Evolutionary conservation across 2,329 filamentous ascomycete species (phyloP).

Genomic region (Sporothrix brunneoviolacea): DNA sequence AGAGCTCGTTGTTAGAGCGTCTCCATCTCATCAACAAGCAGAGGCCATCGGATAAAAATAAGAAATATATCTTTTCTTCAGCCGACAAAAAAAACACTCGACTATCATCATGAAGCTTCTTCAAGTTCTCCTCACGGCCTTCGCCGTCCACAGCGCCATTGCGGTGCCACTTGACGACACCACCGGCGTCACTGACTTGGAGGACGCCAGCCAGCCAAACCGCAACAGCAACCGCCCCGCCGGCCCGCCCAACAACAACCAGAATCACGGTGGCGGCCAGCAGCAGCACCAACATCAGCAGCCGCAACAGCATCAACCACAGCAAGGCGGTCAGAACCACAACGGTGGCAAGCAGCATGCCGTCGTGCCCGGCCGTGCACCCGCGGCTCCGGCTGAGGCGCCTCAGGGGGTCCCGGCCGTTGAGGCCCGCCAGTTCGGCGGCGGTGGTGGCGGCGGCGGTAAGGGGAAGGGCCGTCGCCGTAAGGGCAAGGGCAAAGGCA

Average conservation of each 20-base stretch:
- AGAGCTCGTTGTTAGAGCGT: too few species aligned
- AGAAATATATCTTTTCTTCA: too few species aligned
- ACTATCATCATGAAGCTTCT: constrained; percentile 1
- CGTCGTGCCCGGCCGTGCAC: background rate
- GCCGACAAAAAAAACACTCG: too few species aligned
- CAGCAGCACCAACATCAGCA: too few species aligned
- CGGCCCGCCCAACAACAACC: too few species aligned
- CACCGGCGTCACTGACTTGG: background rate
- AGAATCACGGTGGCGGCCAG: too few species aligned
- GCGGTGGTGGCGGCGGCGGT: background rate
- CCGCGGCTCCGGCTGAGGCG: background rate
- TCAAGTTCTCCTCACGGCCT: background rate
- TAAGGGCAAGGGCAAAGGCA: background rate
- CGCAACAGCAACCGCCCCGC: too few species aligned
- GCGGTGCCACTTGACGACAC: background rate
- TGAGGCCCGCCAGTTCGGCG: background rate
- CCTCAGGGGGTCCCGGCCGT: background rate
- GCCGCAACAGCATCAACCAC: too few species aligned
- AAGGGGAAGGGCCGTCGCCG: background rate
- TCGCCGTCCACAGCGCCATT: background rate
- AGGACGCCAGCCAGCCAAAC: background rate
- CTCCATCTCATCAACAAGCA: too few species aligned
- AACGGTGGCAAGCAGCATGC: background rate
- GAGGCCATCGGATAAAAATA: too few species aligned
- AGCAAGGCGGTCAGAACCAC: background rate